phyloP scores from a whole-genome alignment of 768 basidiomycete genomes.

The Serpula lacrymans region DNA sequence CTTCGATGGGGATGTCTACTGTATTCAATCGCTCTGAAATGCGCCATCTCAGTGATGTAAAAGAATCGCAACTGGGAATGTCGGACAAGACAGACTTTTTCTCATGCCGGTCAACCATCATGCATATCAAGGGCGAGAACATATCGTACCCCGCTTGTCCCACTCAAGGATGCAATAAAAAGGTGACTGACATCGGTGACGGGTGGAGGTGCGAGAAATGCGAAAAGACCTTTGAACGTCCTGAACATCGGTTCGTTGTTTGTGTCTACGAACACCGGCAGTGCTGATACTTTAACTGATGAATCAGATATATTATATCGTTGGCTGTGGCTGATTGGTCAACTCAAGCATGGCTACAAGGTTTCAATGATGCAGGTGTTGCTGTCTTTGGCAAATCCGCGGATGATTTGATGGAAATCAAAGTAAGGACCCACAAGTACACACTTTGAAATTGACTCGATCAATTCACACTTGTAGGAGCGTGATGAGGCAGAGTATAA shows the following conservation, averaged over 20 bases:
- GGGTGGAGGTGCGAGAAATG: constrained; percentile 97
- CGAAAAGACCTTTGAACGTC: constrained; percentile 60
- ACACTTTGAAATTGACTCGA: no score
- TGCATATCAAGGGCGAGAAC: constrained; percentile 82
- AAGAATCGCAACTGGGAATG: constrained; percentile 70
- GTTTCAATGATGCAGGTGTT: constrained; percentile 90
- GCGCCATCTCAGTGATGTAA: constrained; percentile 72
- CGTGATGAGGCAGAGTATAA: constrained; percentile 58
- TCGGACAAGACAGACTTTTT: constrained; percentile 81
- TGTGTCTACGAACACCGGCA: neutral
- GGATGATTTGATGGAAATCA: constrained; percentile 72
- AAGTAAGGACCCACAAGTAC: constrained; percentile 52
- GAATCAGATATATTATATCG: constrained; percentile 68
- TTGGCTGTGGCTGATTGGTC: constrained; percentile 90
- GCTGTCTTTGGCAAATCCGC: constrained; percentile 75
- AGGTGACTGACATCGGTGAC: constrained; percentile 65
- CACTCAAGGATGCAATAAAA: constrained; percentile 80
- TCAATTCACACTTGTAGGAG: constrained; percentile 45
- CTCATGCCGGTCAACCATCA: constrained; percentile 75
- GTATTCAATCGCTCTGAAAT: constrained; percentile 71
- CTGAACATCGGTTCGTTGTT: constrained; percentile 72
- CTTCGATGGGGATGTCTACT: constrained; percentile 36
- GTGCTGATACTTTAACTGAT: constrained; percentile 3
- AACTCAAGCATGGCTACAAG: constrained; percentile 87
- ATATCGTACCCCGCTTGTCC: constrained; percentile 90